Conservation (phyloP, 2,329 filamentous ascomycete species). For the Taxawa tesnikishii region DNA sequence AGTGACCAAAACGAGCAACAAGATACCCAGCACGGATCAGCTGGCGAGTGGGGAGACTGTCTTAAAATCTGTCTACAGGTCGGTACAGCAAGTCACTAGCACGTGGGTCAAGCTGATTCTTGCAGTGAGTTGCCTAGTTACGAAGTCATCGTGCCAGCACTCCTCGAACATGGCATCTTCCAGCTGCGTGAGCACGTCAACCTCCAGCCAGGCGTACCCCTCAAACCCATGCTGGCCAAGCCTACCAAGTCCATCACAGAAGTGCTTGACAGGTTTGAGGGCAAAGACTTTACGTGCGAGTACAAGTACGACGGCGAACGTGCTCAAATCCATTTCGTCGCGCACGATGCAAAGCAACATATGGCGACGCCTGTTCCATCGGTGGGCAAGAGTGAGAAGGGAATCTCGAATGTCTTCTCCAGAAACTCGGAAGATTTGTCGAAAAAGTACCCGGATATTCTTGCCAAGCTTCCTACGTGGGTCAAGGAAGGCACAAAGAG, state of each 20-base stretch:
- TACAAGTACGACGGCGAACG: conserved; percentile 98
- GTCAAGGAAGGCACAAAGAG: conserved; percentile 81
- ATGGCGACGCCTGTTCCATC: conserved; percentile 47
- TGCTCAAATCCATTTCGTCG: conserved; percentile 96
- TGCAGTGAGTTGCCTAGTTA: conserved; percentile 85
- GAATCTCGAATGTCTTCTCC: conserved; percentile 88
- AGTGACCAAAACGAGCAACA: conserved; percentile 52
- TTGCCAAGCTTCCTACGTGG: conserved; percentile 79
- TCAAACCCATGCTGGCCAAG: conserved; percentile 98
- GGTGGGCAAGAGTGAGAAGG: conserved; percentile 54
- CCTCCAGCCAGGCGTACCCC: conserved; percentile 79
- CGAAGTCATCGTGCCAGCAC: conserved; percentile 83
- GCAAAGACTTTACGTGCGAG: conserved; percentile 92
- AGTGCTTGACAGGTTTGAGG: conserved; percentile 90
- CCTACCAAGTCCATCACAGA: conserved; percentile 97
- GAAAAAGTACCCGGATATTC: conserved; percentile 94
- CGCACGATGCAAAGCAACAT: conserved; percentile 61
- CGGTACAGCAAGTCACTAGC: too few relatives aligned
- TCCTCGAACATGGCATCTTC: conserved; percentile 76
- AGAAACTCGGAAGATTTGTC: conserved; percentile 94
- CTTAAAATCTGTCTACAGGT: conserved; percentile 85
- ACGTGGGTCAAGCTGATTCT: too few relatives aligned
- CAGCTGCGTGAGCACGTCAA: conserved; percentile 77
- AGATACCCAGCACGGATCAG: conserved; percentile 60
- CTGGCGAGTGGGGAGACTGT: conserved; percentile 73